Percentiles rank a stretch among this genome's conserved stretches.
These are phyloP conservation scores for Paracamarosporium sp. DNA, from an alignment of 2,329 filamentous ascomycete species.

Conservation along the genomic window DNA sequence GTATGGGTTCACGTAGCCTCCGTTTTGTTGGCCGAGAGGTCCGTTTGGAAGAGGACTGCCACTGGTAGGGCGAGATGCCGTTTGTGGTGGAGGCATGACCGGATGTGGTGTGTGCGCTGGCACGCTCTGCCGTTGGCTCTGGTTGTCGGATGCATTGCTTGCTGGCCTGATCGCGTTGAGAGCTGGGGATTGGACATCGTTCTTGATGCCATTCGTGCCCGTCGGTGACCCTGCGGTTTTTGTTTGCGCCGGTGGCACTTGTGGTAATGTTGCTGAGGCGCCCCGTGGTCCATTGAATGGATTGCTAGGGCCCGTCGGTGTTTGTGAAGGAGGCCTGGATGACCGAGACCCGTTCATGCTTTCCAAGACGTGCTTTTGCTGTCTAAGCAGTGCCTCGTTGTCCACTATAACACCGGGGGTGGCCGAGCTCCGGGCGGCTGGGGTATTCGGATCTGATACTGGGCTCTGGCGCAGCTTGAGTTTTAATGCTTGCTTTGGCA, in stretches of 20 bases:
- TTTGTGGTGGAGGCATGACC: conserved; percentile 49
- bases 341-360: conserved; percentile 52
- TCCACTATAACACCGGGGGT: conserved; percentile 61
- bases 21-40: conserved; percentile 28
- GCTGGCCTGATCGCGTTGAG: conserved; percentile 46
- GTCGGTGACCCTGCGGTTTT: conserved; percentile 45
- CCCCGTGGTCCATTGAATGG: conserved; percentile 36
- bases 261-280: conserved; percentile 25
- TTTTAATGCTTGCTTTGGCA: conserved; percentile 62
- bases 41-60: conserved; percentile 52
- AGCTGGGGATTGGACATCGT: conserved; percentile 54
- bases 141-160: conserved; percentile 43
- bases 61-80: conserved; percentile 44
- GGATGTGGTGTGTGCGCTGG: conserved; percentile 40
- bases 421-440: conserved; percentile 47
- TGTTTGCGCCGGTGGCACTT: conserved; percentile 23
- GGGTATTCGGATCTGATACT: conserved; percentile 48
- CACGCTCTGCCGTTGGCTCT: conserved; percentile 34
- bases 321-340: conserved; percentile 34
- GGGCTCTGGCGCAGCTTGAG: conserved; percentile 60
- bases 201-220: conserved; percentile 42
- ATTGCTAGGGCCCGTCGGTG: conserved; percentile 31
- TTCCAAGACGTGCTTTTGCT: conserved; percentile 59
- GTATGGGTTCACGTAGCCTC: conserved; percentile 36
- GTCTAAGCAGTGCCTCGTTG: conserved; percentile 60